A percentile compares a stretch with the other conserved stretches of the same genome.
Evolutionary conservation across 441 rosid genomes (phyloP).

Genomic region (Gossypium gossypioides): DNA sequence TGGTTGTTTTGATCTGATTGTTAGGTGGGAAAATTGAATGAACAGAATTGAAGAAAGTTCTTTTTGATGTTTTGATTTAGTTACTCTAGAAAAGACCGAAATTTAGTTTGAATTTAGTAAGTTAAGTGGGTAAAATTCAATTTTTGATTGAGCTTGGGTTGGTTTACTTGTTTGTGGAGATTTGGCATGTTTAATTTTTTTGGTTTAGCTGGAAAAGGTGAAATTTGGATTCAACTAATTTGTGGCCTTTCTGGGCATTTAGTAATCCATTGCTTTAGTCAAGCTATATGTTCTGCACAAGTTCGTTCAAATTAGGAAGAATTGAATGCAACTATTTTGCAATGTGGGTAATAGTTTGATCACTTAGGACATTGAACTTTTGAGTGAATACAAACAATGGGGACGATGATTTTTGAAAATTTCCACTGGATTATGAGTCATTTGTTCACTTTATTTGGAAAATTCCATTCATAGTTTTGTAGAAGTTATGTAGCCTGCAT

Average conservation of each 20-base stretch:
- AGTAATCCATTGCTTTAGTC: background rate
- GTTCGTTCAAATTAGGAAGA: background rate
- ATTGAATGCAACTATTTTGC: background rate
- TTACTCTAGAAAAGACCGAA: background rate
- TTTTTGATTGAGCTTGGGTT: background rate
- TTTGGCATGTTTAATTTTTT: background rate
- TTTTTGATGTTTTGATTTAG: background rate
- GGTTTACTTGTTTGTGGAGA: background rate
- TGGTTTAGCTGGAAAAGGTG: background rate
- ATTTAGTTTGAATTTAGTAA: background rate
- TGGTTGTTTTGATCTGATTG: slow-evolving; percentile 16
- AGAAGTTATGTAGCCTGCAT: background rate
- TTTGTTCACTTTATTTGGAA: background rate
- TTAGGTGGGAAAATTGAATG: slow-evolving; percentile 1
- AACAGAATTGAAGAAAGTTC: background rate
- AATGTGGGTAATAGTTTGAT: background rate
- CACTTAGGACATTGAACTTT: background rate
- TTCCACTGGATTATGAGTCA: background rate
- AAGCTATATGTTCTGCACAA: background rate
- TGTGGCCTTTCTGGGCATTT: background rate
- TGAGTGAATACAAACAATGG: background rate
- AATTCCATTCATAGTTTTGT: background rate
- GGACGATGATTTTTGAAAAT: background rate
- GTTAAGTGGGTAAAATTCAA: background rate
- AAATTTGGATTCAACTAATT: background rate